Conservation (phyloP, 2,329 filamentous ascomycete species). For the Rhynchosporium agropyri region DNA sequence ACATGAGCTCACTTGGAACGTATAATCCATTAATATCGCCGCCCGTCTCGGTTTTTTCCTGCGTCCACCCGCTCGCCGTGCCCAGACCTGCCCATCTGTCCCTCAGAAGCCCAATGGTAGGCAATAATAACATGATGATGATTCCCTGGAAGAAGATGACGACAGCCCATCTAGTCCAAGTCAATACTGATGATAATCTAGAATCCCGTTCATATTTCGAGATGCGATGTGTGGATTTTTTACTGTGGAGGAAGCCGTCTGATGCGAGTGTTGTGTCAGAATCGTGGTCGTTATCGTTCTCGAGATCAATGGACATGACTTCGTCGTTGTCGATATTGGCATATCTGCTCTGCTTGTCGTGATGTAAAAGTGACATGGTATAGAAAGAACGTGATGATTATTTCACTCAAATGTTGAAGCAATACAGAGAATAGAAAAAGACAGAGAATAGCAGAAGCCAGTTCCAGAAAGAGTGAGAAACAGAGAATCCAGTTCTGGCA, state of each 20-base stretch:
- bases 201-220: conserved; percentile 21
- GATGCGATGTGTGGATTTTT: conserved; percentile 18
- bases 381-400: conserved; percentile 14
- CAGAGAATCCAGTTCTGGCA: conserved; percentile 25
- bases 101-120: conserved; percentile 25
- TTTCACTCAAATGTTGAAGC: neutral
- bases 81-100: conserved; percentile 21
- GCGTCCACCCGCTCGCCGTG: conserved; percentile 22
- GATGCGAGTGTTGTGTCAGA: conserved; percentile 38
- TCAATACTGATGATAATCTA: conserved; percentile 27
- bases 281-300: conserved; percentile 27
- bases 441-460: conserved; percentile 5
- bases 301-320: conserved; percentile 13
- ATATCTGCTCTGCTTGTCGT: conserved; percentile 7
- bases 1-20: conserved; percentile 37
- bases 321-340: conserved; percentile 11
- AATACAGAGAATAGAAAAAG: neutral
- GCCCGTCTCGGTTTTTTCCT: conserved; percentile 39
- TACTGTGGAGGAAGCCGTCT: conserved; percentile 29
- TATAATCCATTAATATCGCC: conserved; percentile 43
- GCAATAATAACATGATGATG: conserved; percentile 38
- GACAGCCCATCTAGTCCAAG: conserved; percentile 39
- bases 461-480: conserved; percentile 8
- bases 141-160: conserved; percentile 38
- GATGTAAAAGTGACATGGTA: conserved; percentile 15